Evolutionary conservation across 129 eudicot genomes (phyloP).

Genomic region (Cynara cardunculus): DNA sequence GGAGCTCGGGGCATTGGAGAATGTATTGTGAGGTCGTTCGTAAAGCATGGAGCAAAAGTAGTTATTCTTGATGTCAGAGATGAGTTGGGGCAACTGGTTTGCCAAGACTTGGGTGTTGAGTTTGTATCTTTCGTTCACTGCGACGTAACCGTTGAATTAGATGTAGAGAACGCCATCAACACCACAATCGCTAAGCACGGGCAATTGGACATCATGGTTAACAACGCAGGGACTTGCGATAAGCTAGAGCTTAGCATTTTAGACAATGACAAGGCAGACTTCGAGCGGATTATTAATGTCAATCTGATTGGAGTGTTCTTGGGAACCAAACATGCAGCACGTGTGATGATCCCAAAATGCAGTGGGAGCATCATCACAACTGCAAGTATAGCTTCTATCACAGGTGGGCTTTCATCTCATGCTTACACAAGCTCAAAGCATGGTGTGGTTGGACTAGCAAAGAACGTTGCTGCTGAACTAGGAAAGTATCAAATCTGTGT

Average conservation of each 20-base stretch:
- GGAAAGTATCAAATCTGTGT: conserved; percentile 42
- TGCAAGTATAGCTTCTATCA: conserved; percentile 20
- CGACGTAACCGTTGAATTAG: conserved; percentile 13
- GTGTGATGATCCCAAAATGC: no score
- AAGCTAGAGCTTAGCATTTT: conserved; percentile 7
- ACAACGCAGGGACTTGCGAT: conserved; percentile 19
- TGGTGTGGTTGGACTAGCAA: conserved; percentile 48
- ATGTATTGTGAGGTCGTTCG: not conserved
- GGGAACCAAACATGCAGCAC: conserved; percentile 38
- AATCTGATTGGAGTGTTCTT: conserved; percentile 40
- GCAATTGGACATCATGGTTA: conserved; percentile 36
- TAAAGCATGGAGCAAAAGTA: conserved; percentile 29
- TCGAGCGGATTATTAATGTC: conserved; percentile 26
- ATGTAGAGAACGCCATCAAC: conserved; percentile 5
- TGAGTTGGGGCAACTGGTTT: conserved; percentile 3
- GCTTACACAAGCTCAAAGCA: conserved; percentile 52
- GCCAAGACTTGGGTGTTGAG: not conserved
- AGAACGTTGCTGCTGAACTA: conserved; percentile 36
- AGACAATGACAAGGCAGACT: conserved; percentile 3
- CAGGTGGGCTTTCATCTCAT: conserved; percentile 26
- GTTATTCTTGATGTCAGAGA: conserved; percentile 33
- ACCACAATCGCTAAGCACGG: conserved; percentile 22
- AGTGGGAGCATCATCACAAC: conserved; percentile 33
- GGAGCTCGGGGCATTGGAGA: conserved; percentile 30
- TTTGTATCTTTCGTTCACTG: conserved; percentile 14